Conservation (phyloP, 2,329 filamentous ascomycete genomes). For the Akanthomyces lecanii region DNA sequence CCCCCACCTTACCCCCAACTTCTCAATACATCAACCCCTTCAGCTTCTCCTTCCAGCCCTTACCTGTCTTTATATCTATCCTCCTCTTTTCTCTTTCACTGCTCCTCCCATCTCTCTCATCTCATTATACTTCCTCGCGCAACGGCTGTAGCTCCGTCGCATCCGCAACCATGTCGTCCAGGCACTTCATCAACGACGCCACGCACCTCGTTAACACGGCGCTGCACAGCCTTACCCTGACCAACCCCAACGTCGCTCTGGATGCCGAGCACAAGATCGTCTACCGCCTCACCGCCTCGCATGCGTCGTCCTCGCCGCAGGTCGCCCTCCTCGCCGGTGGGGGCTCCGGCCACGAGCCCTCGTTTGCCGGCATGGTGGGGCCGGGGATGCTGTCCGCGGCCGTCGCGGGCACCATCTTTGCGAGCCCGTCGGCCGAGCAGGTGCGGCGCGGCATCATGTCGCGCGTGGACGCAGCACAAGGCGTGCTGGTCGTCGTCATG, state of each 20-base stretch:
- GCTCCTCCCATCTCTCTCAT: no score
- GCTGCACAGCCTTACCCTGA: conserved; percentile 71
- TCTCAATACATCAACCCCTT: neutral
- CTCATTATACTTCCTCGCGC: neutral
- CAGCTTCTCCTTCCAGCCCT: conserved; percentile 1
- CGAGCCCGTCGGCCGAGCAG: conserved; percentile 76
- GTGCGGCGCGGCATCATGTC: conserved; percentile 71
- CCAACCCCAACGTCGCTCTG: conserved; percentile 78
- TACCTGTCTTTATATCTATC: neutral
- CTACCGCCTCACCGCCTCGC: conserved; percentile 60
- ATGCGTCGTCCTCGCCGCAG: conserved; percentile 42
- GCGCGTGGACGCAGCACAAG: conserved; percentile 65
- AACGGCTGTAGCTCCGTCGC: neutral
- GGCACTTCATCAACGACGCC: conserved; percentile 88
- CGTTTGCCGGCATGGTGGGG: conserved; percentile 82
- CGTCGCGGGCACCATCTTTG: conserved; percentile 84
- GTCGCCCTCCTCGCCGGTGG: conserved; percentile 86
- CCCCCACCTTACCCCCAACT: conserved; percentile 18
- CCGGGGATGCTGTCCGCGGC: conserved; percentile 74
- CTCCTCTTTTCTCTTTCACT: neutral
- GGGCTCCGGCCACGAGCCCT: conserved; percentile 85
- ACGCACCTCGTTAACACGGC: conserved; percentile 72
- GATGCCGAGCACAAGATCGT: conserved; percentile 79
- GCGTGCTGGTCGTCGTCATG: conserved; percentile 88
- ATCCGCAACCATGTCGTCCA: conserved; percentile 46